Percentiles rank a stretch among this genome's conserved stretches.
Evolutionary conservation across 176 grass and related monocot species (phyloP).

Genomic region (Canna indica): DNA sequence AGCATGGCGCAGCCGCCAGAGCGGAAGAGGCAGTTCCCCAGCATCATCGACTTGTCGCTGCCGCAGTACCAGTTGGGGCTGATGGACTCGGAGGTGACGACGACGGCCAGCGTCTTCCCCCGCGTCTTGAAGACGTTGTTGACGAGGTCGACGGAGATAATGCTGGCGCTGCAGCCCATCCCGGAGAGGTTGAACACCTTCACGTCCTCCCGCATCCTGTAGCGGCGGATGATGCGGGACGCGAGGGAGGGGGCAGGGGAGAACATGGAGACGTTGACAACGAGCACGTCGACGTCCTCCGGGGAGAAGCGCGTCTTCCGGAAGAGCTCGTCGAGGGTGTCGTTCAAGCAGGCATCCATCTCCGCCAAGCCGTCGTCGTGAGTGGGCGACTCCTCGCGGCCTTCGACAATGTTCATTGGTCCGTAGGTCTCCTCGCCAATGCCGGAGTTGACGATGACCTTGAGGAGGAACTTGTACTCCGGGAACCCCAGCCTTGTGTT

Average conservation of each 20-base stretch:
- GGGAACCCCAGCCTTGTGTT: constrained; percentile 69
- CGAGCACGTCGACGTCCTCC: constrained; percentile 51
- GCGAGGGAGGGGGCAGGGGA: constrained; percentile 73
- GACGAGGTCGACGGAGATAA: constrained; percentile 77
- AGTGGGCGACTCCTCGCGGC: constrained; percentile 40
- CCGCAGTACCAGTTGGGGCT: constrained; percentile 91
- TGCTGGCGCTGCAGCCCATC: constrained; percentile 85
- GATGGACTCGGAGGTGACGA: constrained; percentile 82
- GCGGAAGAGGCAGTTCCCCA: constrained; percentile 92
- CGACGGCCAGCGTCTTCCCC: constrained; percentile 44
- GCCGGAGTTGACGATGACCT: constrained; percentile 90
- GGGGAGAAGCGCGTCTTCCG: constrained; percentile 21
- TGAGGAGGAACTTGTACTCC: constrained; percentile 96
- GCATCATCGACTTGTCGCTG: constrained; percentile 70
- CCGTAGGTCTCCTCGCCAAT: constrained; percentile 94
- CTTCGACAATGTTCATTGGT: constrained; percentile 76
- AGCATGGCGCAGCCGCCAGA: constrained; percentile 92
- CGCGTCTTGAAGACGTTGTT: constrained; percentile 51
- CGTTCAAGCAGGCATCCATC: constrained; percentile 87
- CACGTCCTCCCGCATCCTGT: constrained; percentile 58
- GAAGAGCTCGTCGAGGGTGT: constrained; percentile 73
- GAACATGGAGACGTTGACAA: constrained; percentile 96
- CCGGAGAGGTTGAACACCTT: constrained; percentile 74
- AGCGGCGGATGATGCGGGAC: constrained; percentile 42
- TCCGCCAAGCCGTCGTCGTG: constrained; percentile 51